Evolutionary conservation across 192 early-diverging fungal species (phyloP), one percentile per base, ranked within the genome.

Genomic region (Lobosporangium transversale): DNA sequence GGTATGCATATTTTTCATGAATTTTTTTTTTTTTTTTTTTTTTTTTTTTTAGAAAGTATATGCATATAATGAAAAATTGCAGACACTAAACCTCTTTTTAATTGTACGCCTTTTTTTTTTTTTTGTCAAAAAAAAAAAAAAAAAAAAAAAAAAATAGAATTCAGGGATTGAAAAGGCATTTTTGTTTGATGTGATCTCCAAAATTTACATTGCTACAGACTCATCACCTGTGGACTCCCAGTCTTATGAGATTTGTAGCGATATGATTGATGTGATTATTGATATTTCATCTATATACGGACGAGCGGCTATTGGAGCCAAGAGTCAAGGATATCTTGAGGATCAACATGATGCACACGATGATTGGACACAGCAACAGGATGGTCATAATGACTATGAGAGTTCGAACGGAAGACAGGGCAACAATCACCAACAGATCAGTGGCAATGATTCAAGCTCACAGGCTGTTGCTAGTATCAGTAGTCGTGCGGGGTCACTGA

Each of bases 121-220:
- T n/a, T n/a, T n/a, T n/a, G n/a, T n/a, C n/a, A n/a, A n/a, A n/a
- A n/a, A n/a, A n/a, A n/a, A n/a, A n/a, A n/a, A n/a, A n/a, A n/a
- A n/a, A n/a, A n/a, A n/a, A n/a, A n/a, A n/a, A n/a, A n/a, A n/a
- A n/a, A n/a, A n/a, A n/a, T 62, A 95, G 93, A 95, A 91, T 63
- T 97, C 96, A 23, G 91, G 92, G 10, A 93, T 99, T 53, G 97
- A 99, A 75, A 99, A 99, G 76, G 95, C 94, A 23, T 98, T 96
- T 68, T 80, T 99, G 51, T 95, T 99, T 64, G 97, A 99, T 70
- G 84, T 90, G 5, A 48, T 84, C 29, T 92, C 93, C 18, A 96
- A 97, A 69, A 91, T 98, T 30, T 99, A 98, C 70, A 89, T 99
- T 58, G 95, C 97, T 4, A 98, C 94, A 5, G 97, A 99, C 60